Evolutionary conservation across 2,329 filamentous ascomycete genomes (phyloP).

Genomic region (Cladophialophora chaetospira): DNA sequence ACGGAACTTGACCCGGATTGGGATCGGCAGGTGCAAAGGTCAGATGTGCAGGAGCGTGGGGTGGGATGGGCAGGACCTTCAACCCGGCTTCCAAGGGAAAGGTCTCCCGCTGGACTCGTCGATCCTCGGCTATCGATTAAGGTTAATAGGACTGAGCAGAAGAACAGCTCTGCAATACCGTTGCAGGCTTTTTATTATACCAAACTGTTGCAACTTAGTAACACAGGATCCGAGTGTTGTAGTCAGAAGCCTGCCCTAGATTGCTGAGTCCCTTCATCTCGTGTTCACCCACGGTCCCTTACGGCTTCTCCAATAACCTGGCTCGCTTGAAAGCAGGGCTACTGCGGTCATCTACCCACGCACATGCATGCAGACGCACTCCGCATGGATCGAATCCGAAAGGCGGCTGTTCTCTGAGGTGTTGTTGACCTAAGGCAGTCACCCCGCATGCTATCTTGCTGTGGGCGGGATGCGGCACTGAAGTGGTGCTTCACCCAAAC

Average conservation of each 20-base stretch:
- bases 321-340: conserved; percentile 3
- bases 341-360: neutral
- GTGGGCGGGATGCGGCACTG: no score
- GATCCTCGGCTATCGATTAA: conserved; percentile 3
- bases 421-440: neutral
- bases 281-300: neutral
- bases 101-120: no score
- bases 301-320: neutral
- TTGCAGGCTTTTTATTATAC: no score
- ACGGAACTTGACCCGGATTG: neutral
- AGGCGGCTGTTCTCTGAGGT: neutral
- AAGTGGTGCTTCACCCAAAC: no score
- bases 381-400: neutral
- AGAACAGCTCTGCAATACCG: neutral
- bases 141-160: neutral
- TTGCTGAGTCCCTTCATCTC: neutral
- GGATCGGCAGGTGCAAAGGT: neutral
- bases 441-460: neutral
- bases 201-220: neutral
- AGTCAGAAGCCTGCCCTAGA: neutral
- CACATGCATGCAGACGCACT: neutral
- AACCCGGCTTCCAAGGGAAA: no score
- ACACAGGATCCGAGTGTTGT: no score
- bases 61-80: neutral
- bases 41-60: neutral